Evolutionary conservation across 805 yeast species (phyloP).

Genomic region (Saccharomycopsis vini): DNA sequence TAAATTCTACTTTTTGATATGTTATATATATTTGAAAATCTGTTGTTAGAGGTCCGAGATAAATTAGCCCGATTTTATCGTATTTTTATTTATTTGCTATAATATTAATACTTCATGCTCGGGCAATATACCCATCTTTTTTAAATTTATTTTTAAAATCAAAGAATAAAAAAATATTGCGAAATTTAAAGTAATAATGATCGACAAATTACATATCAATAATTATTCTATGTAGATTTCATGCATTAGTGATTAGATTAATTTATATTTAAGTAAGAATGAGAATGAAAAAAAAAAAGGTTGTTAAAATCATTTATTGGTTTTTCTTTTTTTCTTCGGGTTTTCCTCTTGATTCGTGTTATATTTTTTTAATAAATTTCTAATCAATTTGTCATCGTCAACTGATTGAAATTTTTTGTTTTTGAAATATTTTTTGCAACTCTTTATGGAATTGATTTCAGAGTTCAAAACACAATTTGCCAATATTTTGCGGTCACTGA

Average conservation of each 20-base stretch:
- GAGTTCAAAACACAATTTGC: slow-evolving; percentile 47
- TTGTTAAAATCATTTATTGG: slow-evolving; percentile 2
- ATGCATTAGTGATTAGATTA: not conserved
- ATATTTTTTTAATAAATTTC: slow-evolving; percentile 42
- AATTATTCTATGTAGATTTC: not conserved
- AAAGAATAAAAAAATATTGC: too few relatives aligned
- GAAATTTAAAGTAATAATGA: too few relatives aligned
- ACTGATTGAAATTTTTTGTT: slow-evolving; percentile 32
- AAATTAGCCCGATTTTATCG: slow-evolving; percentile 10
- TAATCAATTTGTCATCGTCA: slow-evolving; percentile 50
- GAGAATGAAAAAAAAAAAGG: too few relatives aligned
- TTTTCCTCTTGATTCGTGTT: not conserved
- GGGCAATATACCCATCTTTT: slow-evolving; percentile 5
- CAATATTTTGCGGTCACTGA: slow-evolving; percentile 33
- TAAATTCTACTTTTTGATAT: not conserved
- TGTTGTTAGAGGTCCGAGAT: slow-evolving; percentile 9
- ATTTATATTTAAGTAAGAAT: not conserved
- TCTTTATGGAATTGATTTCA: slow-evolving; percentile 44
- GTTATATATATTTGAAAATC: not conserved
- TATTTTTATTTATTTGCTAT: slow-evolving; percentile 4
- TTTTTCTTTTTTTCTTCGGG: slow-evolving; percentile 7
- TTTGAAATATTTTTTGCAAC: slow-evolving; percentile 26
- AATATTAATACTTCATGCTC: slow-evolving; percentile 16
- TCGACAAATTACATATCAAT: too few relatives aligned
- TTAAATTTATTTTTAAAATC: not conserved